Base-by-base conservation (phyloP, 2,329 filamentous ascomycete genomes). In the Fusarium heterosporum region DNA sequence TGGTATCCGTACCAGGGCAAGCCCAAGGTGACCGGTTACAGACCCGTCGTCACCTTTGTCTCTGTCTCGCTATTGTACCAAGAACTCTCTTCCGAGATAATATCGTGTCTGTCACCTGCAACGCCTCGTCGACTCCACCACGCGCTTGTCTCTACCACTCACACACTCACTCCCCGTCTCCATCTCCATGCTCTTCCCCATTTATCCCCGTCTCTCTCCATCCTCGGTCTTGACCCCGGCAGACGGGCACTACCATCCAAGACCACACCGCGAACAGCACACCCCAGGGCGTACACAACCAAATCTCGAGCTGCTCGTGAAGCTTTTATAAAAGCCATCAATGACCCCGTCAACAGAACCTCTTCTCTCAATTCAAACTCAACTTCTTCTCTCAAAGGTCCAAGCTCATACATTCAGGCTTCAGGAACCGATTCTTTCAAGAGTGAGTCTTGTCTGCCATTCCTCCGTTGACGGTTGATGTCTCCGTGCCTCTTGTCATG, bases 291-390 rank as follows among this genome's bases (percentile, higher is more conserved):
- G 72, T 73, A 56, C 19, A 39, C 48, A 40, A 25, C 52, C 17
- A 53, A 64, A 73, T 70, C 64, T 63, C 69, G 51, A 71, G 56
- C 60, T 69, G 61, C 64, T 74, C 70, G 70, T 61, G 64, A 71
- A 74, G 68, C 64, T 76, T 74, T 78, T 76, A 79, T 79, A 80
- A 68, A 68, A 68, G 78, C 75, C 76, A 79, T 79, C 75, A 77
- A 73, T 73, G 77, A 79, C 72, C 79, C 80, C 78, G 67, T 80
- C 72, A 65, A 69, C 66, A 78, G 78, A 72, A 73, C 72, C 22
- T 61, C 68, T 68, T 80, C 77, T 75, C 78, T 75, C 55, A 79
- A 81, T 74, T 68, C 74, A 61, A 74, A 80, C 73, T 74, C 76
- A 55, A 72, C 73, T 67, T 36, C 46, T 40, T 36, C 34, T 36